These are phyloP conservation scores for Amphicarpaea edgeworthii DNA, from an alignment of 306 rosid genomes.

Conservation along the genomic window DNA sequence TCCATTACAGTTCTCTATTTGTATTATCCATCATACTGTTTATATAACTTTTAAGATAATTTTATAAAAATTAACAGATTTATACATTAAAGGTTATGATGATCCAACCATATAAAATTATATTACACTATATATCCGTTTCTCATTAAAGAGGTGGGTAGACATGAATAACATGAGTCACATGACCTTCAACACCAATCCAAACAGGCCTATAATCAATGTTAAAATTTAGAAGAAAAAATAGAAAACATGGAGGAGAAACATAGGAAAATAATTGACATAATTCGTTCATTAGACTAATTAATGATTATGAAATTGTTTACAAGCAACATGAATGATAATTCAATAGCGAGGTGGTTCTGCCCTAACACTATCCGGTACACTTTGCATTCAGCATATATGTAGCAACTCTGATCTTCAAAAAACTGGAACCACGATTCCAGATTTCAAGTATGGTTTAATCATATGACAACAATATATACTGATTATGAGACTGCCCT, in stretches of 20 bases:
- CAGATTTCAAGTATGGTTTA: conserved; percentile 45
- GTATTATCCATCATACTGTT: too few species aligned
- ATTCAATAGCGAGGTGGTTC: conserved; percentile 29
- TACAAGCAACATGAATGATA: conserved; percentile 49
- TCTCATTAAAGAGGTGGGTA: too few species aligned
- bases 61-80: too few species aligned
- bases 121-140: too few species aligned
- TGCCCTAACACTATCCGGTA: conserved; percentile 33
- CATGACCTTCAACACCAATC: too few species aligned
- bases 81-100: too few species aligned
- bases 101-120: too few species aligned
- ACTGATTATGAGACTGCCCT: conserved; percentile 45
- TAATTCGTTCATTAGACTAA: conserved; percentile 37
- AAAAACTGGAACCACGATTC: conserved; percentile 42
- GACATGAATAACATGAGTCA: too few species aligned
- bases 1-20: too few species aligned
- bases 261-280: not conserved
- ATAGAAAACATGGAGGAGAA: not conserved
- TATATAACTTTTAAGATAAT: too few species aligned
- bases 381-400: conserved; percentile 46
- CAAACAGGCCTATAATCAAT: too few species aligned
- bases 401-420: conserved; percentile 33
- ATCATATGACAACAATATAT: conserved; percentile 35
- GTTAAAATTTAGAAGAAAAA: not conserved
- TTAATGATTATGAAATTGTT: conserved; percentile 41